phyloP scores from a whole-genome alignment of 2,329 filamentous ascomycete species.

The Aspergillus sp. region DNA sequence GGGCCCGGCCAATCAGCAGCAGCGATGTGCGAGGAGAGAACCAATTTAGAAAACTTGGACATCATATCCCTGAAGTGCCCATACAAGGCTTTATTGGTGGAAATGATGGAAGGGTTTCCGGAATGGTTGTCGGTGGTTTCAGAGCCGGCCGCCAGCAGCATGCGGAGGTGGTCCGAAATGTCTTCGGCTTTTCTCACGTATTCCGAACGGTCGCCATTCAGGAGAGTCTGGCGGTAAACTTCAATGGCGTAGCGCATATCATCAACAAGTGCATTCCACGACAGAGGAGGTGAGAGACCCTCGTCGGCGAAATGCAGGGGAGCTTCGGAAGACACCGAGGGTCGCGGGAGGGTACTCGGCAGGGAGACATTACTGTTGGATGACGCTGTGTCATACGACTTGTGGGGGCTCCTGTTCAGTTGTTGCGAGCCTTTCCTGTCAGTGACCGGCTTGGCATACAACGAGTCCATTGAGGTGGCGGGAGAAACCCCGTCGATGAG shows the following conservation, averaged over 20 bases:
- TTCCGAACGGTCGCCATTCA: slow-evolving; percentile 70
- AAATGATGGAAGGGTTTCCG: slow-evolving; percentile 97
- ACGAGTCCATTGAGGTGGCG: slow-evolving; percentile 83
- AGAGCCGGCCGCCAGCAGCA: slow-evolving; percentile 89
- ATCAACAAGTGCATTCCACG: slow-evolving; percentile 80
- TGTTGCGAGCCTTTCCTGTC: slow-evolving; percentile 37
- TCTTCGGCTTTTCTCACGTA: slow-evolving; percentile 94
- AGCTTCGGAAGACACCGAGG: slow-evolving; percentile 42
- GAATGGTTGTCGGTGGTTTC: slow-evolving; percentile 98
- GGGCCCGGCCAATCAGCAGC: slow-evolving; percentile 91
- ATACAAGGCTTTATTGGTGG: slow-evolving; percentile 92
- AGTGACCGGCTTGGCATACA: slow-evolving; percentile 56
- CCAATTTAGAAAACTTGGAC: slow-evolving; percentile 98
- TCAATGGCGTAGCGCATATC: slow-evolving; percentile 91
- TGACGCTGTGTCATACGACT: slow-evolving; percentile 31
- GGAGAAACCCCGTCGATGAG: slow-evolving; percentile 67
- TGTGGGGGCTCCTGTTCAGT: slow-evolving; percentile 12
- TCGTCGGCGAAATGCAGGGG: slow-evolving; percentile 87
- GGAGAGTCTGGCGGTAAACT: slow-evolving; percentile 81
- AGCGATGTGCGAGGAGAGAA: slow-evolving; percentile 94
- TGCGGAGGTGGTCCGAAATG: slow-evolving; percentile 88
- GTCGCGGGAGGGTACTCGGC: slow-evolving; percentile 39
- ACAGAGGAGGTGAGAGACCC: slow-evolving; percentile 65
- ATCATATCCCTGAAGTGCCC: slow-evolving; percentile 98
- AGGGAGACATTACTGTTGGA: slow-evolving; percentile 48